Evolutionary conservation across 805 yeast genomes (phyloP).

Genomic region (Teunomyces funiuensis): DNA sequence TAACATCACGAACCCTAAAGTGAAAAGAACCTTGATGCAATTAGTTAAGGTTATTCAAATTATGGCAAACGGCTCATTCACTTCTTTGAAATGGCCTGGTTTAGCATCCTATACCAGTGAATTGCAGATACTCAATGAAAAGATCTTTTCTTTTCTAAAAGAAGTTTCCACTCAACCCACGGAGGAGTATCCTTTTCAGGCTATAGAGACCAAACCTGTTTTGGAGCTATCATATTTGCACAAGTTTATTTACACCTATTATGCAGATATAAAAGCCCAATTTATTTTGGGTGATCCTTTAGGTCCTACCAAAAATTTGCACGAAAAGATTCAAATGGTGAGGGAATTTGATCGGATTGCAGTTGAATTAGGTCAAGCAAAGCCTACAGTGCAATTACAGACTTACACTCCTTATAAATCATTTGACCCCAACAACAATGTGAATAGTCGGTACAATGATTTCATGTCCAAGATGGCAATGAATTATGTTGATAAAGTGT

Average conservation of each 20-base stretch:
- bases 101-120: constrained; percentile 43
- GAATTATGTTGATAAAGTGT: constrained; percentile 47
- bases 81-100: constrained; percentile 63
- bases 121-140: constrained; percentile 26
- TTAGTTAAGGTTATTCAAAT: constrained; percentile 83
- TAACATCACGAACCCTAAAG: constrained; percentile 28
- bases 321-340: constrained; percentile 26
- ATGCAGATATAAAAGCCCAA: constrained; percentile 27
- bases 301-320: constrained; percentile 15
- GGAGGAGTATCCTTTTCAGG: constrained; percentile 11
- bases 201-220: constrained; percentile 21
- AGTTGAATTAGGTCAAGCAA: constrained; percentile 58
- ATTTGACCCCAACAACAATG: constrained; percentile 41
- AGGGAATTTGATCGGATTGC: constrained; percentile 48
- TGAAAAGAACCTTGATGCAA: constrained; percentile 68
- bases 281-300: constrained; percentile 27
- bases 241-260: constrained; percentile 38
- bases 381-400: constrained; percentile 52
- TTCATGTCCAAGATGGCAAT: constrained; percentile 69
- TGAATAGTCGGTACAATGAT: constrained; percentile 57
- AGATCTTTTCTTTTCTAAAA: constrained; percentile 29
- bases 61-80: constrained; percentile 79
- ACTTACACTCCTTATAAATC: constrained; percentile 51
- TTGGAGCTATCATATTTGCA: constrained; percentile 42
- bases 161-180: constrained; percentile 19